Base-by-base conservation (phyloP, 2,329 filamentous ascomycete species). In the Diaporthe aspalathi region DNA sequence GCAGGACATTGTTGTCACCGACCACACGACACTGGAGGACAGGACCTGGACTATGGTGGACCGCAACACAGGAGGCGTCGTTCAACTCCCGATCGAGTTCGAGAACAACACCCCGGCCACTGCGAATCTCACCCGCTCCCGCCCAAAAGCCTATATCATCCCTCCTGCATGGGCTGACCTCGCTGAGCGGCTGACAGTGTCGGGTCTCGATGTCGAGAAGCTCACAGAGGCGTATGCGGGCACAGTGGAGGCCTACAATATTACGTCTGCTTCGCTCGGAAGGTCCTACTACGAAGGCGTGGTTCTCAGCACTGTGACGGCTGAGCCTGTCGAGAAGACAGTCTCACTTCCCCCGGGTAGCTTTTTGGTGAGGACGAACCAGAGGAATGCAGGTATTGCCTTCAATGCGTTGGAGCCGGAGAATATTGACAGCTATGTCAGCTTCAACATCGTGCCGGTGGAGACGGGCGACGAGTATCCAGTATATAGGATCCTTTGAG, bases 381-480 rank as follows among this genome's bases (percentile, higher is more conserved):
- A 62, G 40, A 62, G 57, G 27, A 62, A 62, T 12, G 57, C 57
- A 3, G 57, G 40, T 17, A 16, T 47, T 16, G 57, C 57, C 11
- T 62, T 62, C 6, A 62, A 62, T 14, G 57, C 57, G 8, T 35
- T 62, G 27, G 57, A 62, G 27, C 57, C 57, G 3, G 57, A 62
- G 5, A 62, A 47, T 7, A 62, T 47, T 20, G 57, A 62, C 27
- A 62, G 57, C 57, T 62, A 62, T 22, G 57, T 22, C 17, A 62
- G 57, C 40, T 62, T 62, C 27, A 62, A 62, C 5, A 62, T 62
- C 1, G 40, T 62, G 12, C 57, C 57, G 12, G 16, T 62, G 40
- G 57, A 62, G 17, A 17, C 12, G 5, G 40, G 57, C 0, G 57
- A 62, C 32, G 57, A 62, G 17, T 62, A 62, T 35, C 57, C 57